Evolutionary conservation across 106 monocot genomes (phyloP).

Genomic region (Cymbidium sinense): DNA sequence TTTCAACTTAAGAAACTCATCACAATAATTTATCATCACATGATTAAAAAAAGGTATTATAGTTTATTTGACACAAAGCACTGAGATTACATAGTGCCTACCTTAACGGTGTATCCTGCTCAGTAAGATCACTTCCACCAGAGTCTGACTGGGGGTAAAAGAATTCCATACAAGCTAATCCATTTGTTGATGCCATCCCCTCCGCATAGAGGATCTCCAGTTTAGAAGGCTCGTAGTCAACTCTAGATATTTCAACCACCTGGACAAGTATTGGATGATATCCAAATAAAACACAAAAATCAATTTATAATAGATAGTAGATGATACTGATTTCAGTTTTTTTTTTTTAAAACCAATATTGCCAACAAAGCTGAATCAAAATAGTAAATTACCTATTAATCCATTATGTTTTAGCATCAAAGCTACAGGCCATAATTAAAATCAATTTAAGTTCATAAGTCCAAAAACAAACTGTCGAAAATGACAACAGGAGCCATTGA

Average conservation of each 20-base stretch:
- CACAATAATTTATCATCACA: too few relatives aligned
- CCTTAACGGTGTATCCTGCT: conserved; percentile 11
- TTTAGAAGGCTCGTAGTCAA: conserved; percentile 78
- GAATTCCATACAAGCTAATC: conserved; percentile 64
- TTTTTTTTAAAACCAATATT: not conserved
- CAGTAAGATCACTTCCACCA: conserved; percentile 30
- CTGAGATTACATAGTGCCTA: not conserved
- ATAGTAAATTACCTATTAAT: not conserved
- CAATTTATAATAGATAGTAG: not conserved
- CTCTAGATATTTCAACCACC: conserved; percentile 83
- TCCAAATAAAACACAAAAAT: not conserved
- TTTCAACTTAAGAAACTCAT: too few relatives aligned
- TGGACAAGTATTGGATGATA: conserved; percentile 13
- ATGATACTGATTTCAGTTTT: not conserved
- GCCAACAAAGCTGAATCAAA: not conserved
- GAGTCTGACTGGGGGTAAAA: conserved; percentile 32
- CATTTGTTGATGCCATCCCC: conserved; percentile 67
- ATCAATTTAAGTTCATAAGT: not conserved
- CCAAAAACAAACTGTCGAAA: not conserved
- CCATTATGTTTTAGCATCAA: not conserved
- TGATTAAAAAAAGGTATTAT: too few relatives aligned
- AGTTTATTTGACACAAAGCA: not conserved
- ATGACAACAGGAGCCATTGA: not conserved
- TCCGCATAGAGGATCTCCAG: conserved; percentile 74
- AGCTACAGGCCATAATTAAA: not conserved